Evolutionary conservation across 495 filamentous ascomycete species (phyloP).

Genomic region (Penicillium argentinense): DNA sequence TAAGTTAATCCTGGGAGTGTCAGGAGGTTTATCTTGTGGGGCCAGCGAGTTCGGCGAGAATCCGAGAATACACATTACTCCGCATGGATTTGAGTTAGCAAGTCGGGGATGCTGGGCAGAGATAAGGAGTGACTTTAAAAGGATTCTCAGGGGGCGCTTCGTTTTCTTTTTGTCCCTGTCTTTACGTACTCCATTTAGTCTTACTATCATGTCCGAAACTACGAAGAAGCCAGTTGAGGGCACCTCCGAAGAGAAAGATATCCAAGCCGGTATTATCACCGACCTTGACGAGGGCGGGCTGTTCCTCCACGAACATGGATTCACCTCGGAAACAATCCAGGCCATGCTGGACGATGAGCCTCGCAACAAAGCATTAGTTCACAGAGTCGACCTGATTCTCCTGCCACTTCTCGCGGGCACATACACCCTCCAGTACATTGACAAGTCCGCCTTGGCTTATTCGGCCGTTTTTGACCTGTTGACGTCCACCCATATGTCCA

Average conservation of each 20-base stretch:
- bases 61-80: constrained; percentile 7
- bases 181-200: neutral
- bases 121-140: constrained; percentile 1
- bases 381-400: constrained; percentile 46
- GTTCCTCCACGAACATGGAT: constrained; percentile 33
- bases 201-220: neutral
- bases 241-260: constrained; percentile 22
- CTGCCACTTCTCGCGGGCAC: constrained; percentile 52
- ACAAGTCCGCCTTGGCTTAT: constrained; percentile 38
- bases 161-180: neutral
- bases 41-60: constrained; percentile 1
- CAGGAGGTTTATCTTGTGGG: constrained; percentile 10
- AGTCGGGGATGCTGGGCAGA: neutral
- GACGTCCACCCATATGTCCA: constrained; percentile 26
- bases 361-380: constrained; percentile 29
- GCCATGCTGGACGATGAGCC: constrained; percentile 19
- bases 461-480: constrained; percentile 38
- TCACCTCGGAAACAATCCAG: constrained; percentile 21
- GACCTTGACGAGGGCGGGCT: constrained; percentile 35
- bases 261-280: constrained; percentile 27
- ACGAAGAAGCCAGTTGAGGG: constrained; percentile 4
- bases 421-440: constrained; percentile 44
- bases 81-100: constrained; percentile 3
- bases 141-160: neutral
- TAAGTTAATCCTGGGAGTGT: too few species aligned